A percentile compares a stretch with the other conserved stretches of the same genome.
Conservation (phyloP, 441 rosid genomes). For the Dalechampia spathulata region DNA sequence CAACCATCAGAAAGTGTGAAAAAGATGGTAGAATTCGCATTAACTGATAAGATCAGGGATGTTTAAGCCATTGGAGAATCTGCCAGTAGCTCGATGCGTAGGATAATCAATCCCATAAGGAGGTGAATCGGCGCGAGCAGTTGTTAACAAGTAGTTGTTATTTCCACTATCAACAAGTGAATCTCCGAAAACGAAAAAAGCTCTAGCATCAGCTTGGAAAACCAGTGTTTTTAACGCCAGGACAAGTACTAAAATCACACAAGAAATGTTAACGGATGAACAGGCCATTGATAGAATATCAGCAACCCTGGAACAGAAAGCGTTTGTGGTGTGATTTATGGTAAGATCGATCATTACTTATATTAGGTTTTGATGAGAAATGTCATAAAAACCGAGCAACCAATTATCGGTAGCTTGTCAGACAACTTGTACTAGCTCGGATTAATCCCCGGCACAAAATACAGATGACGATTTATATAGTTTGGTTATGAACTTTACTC, state of each 20-base stretch:
- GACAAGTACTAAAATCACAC: background rate
- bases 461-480: background rate
- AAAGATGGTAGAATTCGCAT: background rate
- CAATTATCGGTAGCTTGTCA: background rate
- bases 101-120: conserved; percentile 90
- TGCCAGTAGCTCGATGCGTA: conserved; percentile 74
- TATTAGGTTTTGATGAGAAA: background rate
- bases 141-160: conserved; percentile 72
- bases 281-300: background rate
- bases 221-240: background rate
- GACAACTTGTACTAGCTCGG: background rate
- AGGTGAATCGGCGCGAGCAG: conserved; percentile 76
- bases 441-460: background rate
- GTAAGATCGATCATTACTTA: too few relatives aligned
- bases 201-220: conserved; percentile 52
- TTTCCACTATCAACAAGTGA: conserved; percentile 92
- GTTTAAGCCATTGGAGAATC: conserved; percentile 94
- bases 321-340: too few relatives aligned
- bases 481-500: background rate
- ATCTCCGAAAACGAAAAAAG: conserved; percentile 92
- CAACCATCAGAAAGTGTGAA: too few relatives aligned
- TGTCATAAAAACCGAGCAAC: background rate
- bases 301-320: background rate
- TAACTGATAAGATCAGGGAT: conserved; percentile 82
- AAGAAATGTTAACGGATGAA: too few relatives aligned